Evolutionary conservation across 129 eudicot genomes (phyloP), one percentile per base, ranked within the genome.

Genomic region (Sambucus nigra): DNA sequence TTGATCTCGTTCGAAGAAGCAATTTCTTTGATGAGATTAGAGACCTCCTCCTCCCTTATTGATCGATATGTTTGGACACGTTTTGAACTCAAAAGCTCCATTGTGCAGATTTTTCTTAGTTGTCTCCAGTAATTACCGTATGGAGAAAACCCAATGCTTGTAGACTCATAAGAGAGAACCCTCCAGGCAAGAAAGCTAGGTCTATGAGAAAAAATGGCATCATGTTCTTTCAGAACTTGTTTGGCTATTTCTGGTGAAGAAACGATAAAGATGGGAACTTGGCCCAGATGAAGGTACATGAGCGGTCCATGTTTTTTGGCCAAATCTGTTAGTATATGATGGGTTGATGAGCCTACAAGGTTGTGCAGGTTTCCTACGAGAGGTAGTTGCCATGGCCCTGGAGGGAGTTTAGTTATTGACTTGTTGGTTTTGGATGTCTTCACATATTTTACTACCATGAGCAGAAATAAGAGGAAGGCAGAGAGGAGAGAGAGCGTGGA

Each of bases 301-400:
- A 72, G 24, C 14, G 73, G 73, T 47, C 73, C 73, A 28, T 66
- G 55, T 53, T 47, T 55, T 0, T 18, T n/a, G 2, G 78, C 63
- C 44, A 72, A 46, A 5, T 66, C 41, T 47, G 45, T 60, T 40
- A 72, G 47, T 22, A 51, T 57, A 12, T 53, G 72, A 60, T 72
- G 77, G 19, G 77, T 71, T 45, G 65, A 62, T 0, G 63, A 59
- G 54, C 51, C 52, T 9, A 57, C 61, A 25, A 75, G 64, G 63
- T 75, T 65, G 68, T 69, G 80, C 51, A 75, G 47, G 18, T 60
- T 75, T 48, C 80, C 80, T 5, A 75, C 48, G 27, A 69, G 23
- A 32, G 80, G 76, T 22, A 69, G 69, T 46, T 59, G 59, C 68
- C 60, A 46, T 52, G 76, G 81, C 27, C 76, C 80, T 0, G 81